Evolutionary conservation across 164 flowering plant species (phyloP).

Genomic region (Hamamelis virginiana): DNA sequence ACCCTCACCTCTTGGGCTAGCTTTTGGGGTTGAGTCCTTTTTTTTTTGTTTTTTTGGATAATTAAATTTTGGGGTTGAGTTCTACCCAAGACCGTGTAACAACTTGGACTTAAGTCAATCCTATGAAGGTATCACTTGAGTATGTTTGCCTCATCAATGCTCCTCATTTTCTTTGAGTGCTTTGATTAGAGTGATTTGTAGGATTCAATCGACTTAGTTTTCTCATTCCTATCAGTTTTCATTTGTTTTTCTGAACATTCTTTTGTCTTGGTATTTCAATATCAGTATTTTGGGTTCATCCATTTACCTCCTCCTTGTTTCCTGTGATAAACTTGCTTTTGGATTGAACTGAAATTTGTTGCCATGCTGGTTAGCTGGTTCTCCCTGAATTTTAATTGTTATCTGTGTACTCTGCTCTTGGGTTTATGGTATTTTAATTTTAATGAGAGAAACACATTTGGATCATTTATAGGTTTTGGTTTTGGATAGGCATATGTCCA

Average conservation of each 20-base stretch:
- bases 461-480: slow-evolving; percentile 24
- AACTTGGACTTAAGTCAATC: too few relatives aligned
- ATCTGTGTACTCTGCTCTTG: neutral
- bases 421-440: neutral
- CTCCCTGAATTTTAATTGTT: neutral
- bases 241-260: neutral
- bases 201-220: neutral
- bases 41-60: too few relatives aligned
- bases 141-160: too few relatives aligned
- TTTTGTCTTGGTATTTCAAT: neutral
- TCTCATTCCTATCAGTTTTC: neutral
- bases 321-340: neutral
- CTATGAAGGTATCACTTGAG: too few relatives aligned
- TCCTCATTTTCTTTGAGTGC: neutral
- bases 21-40: too few relatives aligned
- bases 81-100: too few relatives aligned
- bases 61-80: too few relatives aligned
- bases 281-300: neutral
- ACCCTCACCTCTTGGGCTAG: too few relatives aligned
- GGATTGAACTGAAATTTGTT: neutral
- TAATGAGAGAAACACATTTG: slow-evolving; percentile 10
- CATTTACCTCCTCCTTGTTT: neutral
- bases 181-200: neutral
- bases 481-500: slow-evolving; percentile 84
- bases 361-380: neutral